phyloP scores from a whole-genome alignment of 495 filamentous ascomycete genomes.

The Penicillium verhagenii region DNA sequence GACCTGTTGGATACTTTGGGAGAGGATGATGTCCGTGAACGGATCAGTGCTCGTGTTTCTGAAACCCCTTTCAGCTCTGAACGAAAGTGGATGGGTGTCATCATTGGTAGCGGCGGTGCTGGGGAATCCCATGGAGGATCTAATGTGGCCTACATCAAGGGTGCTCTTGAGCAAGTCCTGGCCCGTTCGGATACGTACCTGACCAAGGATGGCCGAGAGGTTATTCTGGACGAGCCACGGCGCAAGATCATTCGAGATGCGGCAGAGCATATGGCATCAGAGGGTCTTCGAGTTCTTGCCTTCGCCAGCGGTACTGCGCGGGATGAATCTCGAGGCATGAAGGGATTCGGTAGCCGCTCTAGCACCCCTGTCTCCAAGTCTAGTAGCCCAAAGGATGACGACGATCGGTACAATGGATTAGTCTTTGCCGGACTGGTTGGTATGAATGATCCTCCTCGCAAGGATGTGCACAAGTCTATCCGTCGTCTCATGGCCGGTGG shows the following conservation, averaged over 20 bases:
- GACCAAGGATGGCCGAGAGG: conserved; percentile 79
- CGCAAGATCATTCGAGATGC: conserved; percentile 74
- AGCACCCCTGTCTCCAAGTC: conserved; percentile 47
- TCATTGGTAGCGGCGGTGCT: conserved; percentile 59
- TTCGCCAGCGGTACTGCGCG: conserved; percentile 75
- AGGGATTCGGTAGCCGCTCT: conserved; percentile 43
- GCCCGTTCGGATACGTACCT: conserved; percentile 88
- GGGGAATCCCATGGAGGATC: conserved; percentile 52
- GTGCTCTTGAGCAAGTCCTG: conserved; percentile 85
- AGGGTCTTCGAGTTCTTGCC: conserved; percentile 86
- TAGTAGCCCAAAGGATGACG: conserved; percentile 49
- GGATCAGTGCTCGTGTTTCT: conserved; percentile 70
- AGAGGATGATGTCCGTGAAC: conserved; percentile 85
- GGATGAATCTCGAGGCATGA: conserved; percentile 30
- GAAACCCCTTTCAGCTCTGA: conserved; percentile 97
- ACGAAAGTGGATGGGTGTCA: conserved; percentile 98
- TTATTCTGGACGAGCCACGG: conserved; percentile 77
- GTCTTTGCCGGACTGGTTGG: conserved; percentile 90
- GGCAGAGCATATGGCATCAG: conserved; percentile 84
- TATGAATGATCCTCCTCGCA: conserved; percentile 94
- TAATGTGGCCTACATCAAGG: conserved; percentile 90
- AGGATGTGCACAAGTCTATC: conserved; percentile 86
- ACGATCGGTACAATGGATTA: conserved; percentile 76
- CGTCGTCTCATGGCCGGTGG: conserved; percentile 87
- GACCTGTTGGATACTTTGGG: conserved; percentile 88